phyloP scores from a whole-genome alignment of 352 stramenopile genomes.

The Blastocystis sp. region DNA sequence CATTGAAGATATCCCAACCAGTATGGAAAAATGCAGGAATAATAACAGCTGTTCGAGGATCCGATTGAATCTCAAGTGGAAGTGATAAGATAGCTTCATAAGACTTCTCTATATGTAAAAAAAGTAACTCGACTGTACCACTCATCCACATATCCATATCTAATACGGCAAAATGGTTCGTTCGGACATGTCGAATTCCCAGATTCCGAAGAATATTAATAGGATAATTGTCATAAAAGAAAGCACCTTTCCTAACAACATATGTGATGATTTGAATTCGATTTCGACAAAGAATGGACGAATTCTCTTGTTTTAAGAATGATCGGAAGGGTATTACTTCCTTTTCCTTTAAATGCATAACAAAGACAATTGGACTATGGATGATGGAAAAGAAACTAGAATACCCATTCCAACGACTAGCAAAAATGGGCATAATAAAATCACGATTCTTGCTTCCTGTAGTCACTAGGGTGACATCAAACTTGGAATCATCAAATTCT shows the following conservation, averaged over 20 bases:
- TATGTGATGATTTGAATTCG: conserved; percentile 16
- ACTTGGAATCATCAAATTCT: neutral
- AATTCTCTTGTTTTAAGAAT: neutral
- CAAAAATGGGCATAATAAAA: neutral
- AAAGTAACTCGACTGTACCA: neutral
- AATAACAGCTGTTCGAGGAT: neutral
- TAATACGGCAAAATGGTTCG: conserved; percentile 6
- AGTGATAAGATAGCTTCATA: neutral
- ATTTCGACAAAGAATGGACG: neutral
- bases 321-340: neutral
- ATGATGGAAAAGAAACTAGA: neutral
- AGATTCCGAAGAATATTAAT: conserved; percentile 62
- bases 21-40: conserved; percentile 52
- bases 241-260: neutral
- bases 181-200: conserved; percentile 25
- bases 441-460: conserved; percentile 1
- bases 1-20: conserved; percentile 14
- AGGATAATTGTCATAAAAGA: conserved; percentile 53
- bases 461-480: conserved; percentile 7
- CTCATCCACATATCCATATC: conserved; percentile 59
- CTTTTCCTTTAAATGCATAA: conserved; percentile 37
- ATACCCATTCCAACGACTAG: conserved; percentile 21
- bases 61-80: neutral
- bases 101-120: conserved; percentile 6
- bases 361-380: conserved; percentile 37